Evolutionary conservation across 139 green algal species (phyloP).

Genomic region (Chlamydomonas sphaeroides): DNA sequence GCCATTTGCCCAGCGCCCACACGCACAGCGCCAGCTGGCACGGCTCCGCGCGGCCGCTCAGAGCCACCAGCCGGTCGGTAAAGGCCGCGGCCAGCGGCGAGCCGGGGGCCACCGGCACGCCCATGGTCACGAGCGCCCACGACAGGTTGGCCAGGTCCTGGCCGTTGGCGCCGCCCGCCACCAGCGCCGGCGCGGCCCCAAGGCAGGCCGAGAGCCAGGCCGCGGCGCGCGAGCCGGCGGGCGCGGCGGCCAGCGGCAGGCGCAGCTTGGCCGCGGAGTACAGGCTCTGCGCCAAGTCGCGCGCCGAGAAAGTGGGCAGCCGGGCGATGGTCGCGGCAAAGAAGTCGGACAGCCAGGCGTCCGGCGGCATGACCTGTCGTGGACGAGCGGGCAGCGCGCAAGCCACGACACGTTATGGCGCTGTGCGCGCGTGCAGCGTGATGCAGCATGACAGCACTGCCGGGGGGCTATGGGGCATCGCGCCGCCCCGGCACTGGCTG

Average conservation of each 20-base stretch:
- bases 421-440: too few relatives aligned
- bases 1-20: constrained; percentile 52
- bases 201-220: constrained; percentile 16
- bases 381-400: not conserved
- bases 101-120: not conserved
- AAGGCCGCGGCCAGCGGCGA: not conserved
- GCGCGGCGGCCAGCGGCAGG: not conserved
- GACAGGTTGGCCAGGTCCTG: constrained; percentile 49
- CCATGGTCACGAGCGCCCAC: constrained; percentile 37
- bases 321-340: not conserved
- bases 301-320: constrained; percentile 33
- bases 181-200: constrained; percentile 5
- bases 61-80: constrained; percentile 9
- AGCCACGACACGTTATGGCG: too few relatives aligned
- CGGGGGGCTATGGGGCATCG: too few relatives aligned
- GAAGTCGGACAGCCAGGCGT: constrained; percentile 40
- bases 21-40: constrained; percentile 44
- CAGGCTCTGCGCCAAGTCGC: constrained; percentile 44
- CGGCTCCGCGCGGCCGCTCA: not conserved
- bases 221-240: not conserved
- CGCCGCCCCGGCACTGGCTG: too few relatives aligned
- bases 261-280: constrained; percentile 46
- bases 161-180: constrained; percentile 5
- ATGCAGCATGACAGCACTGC: too few relatives aligned
- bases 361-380: constrained; percentile 33